Evolutionary conservation across 768 basidiomycete species (phyloP).

Genomic region (Amylocystis lapponica): DNA sequence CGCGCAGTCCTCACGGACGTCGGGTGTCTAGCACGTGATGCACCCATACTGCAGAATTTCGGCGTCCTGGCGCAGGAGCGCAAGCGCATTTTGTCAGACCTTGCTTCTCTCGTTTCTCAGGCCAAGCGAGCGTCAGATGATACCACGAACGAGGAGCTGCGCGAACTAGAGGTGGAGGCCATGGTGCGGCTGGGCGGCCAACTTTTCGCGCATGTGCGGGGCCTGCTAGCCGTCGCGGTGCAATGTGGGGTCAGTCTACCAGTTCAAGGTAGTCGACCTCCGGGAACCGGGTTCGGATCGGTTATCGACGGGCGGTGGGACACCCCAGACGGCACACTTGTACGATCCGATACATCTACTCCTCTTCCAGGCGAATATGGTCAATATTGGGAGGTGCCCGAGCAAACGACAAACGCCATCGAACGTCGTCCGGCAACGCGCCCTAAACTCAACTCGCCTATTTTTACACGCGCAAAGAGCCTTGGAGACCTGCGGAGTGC

Average conservation of each 20-base stretch:
- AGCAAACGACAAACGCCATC: conserved; percentile 13
- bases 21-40: conserved; percentile 80
- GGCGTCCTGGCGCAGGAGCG: conserved; percentile 70
- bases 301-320: conserved; percentile 27
- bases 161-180: conserved; percentile 53
- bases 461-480: conserved; percentile 50
- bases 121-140: conserved; percentile 60
- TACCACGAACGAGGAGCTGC: conserved; percentile 39
- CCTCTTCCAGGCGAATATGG: conserved; percentile 6
- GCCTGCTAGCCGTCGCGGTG: conserved; percentile 71
- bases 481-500: conserved; percentile 43
- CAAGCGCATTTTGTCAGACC: conserved; percentile 71
- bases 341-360: conserved; percentile 13
- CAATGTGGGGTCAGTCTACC: conserved; percentile 72
- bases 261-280: conserved; percentile 1
- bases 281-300: conserved; percentile 25
- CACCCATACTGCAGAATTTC: conserved; percentile 60
- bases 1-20: conserved; percentile 79
- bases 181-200: conserved; percentile 81
- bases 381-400: conserved; percentile 7
- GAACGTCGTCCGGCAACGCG: conserved; percentile 8
- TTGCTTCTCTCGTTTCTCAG: conserved; percentile 79
- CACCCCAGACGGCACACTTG: conserved; percentile 26
- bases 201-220: conserved; percentile 74
- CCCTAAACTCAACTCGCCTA: conserved; percentile 13